Evolutionary conservation across 768 basidiomycete species (phyloP).

Genomic region (Stropharia rugosoannulata): DNA sequence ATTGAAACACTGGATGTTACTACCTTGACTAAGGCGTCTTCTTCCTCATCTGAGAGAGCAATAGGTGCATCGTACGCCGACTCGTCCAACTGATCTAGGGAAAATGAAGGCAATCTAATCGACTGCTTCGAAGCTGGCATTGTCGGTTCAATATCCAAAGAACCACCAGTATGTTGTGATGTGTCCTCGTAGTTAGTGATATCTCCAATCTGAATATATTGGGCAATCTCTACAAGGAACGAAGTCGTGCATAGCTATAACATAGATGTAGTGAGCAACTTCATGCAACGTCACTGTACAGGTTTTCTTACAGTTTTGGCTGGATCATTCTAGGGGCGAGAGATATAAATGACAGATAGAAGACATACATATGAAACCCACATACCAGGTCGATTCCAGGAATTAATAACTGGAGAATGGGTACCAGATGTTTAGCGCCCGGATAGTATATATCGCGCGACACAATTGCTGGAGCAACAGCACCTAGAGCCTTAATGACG

Average conservation of each 20-base stretch:
- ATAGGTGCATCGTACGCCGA: conserved; percentile 37
- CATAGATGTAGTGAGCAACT: conserved; percentile 4
- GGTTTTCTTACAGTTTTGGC: conserved; percentile 58
- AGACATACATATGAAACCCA: conserved; percentile 1
- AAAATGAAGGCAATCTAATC: conserved; percentile 35
- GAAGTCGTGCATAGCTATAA: conserved; percentile 68
- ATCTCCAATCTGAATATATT: conserved; percentile 74
- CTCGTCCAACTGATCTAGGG: conserved; percentile 36
- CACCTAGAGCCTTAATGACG: conserved; percentile 82
- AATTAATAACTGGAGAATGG: conserved; percentile 76
- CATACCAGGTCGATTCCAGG: conserved; percentile 85
- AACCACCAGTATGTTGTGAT: conserved; percentile 7
- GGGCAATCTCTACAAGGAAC: conserved; percentile 72
- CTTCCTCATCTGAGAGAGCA: conserved; percentile 55
- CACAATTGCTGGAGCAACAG: conserved; percentile 79
- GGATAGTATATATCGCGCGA: conserved; percentile 76
- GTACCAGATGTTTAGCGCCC: conserved; percentile 79
- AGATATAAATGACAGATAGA: not conserved
- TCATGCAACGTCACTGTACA: conserved; percentile 2
- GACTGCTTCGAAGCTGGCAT: conserved; percentile 25
- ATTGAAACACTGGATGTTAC: not conserved
- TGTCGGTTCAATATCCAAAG: conserved; percentile 32
- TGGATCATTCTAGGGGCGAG: conserved; percentile 61
- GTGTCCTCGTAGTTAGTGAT: conserved; percentile 41
- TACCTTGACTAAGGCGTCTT: conserved; percentile 68